These are phyloP conservation scores for Skeletonema menzelii DNA, from an alignment of 108 stramenopile genomes.

Conservation along the genomic window DNA sequence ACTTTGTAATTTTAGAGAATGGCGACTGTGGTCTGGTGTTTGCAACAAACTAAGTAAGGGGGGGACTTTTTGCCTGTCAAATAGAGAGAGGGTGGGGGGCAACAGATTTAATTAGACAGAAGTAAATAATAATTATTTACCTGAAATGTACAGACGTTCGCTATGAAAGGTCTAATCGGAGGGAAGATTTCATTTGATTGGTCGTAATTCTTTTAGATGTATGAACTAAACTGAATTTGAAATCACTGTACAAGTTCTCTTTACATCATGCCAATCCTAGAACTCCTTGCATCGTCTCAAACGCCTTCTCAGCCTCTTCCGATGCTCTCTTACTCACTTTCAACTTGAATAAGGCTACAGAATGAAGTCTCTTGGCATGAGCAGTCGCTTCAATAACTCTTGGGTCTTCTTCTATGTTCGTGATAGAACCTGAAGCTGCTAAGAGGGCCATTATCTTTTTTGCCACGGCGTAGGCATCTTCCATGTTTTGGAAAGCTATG, in stretches of 20 bases:
- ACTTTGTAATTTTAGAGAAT: slow-evolving; percentile 5
- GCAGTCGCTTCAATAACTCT: slow-evolving; percentile 28
- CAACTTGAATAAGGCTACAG: slow-evolving; percentile 40
- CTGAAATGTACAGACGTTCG: not conserved
- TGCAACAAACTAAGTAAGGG: not conserved
- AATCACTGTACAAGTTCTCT: not conserved
- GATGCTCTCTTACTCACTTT: slow-evolving; percentile 43
- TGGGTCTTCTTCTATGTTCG: slow-evolving; percentile 15
- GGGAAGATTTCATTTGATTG: not conserved
- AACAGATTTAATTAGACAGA: not conserved
- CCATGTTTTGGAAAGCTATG: slow-evolving; percentile 33
- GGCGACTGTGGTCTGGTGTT: not conserved
- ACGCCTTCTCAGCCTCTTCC: slow-evolving; percentile 39
- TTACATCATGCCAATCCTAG: not conserved
- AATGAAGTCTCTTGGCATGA: slow-evolving; percentile 33
- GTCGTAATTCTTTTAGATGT: too few relatives aligned
- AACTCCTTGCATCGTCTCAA: not conserved
- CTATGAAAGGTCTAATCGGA: too few relatives aligned
- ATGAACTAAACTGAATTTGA: not conserved
- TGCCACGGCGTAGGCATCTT: slow-evolving; percentile 24
- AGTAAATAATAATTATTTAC: slow-evolving; percentile 1
- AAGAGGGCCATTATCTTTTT: slow-evolving; percentile 16
- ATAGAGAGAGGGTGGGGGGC: not conserved
- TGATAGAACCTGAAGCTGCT: not conserved
- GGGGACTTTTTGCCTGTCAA: not conserved